Evolutionary conservation across 106 monocot genomes (phyloP).

Genomic region (Ottelia alismoides): DNA sequence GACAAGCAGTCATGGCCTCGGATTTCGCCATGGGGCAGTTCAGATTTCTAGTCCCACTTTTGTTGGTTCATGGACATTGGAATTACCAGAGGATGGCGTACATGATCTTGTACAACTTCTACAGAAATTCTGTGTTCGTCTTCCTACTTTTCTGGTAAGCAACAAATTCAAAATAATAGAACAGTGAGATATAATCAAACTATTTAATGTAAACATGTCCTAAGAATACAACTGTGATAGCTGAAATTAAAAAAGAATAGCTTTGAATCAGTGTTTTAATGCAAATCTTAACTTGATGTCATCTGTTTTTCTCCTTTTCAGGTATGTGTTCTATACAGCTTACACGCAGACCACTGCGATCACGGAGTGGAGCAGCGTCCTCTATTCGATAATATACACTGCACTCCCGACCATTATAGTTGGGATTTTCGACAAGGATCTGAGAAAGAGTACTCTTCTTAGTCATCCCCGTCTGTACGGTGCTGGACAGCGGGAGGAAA

Average conservation of each 20-base stretch:
- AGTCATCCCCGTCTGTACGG: slow-evolving; percentile 85
- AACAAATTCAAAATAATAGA: too few relatives aligned
- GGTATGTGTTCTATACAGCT: slow-evolving; percentile 80
- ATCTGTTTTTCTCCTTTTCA: slow-evolving; percentile 13
- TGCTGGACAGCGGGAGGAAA: slow-evolving; percentile 75
- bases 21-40: slow-evolving; percentile 98
- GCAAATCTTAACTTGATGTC: too few relatives aligned
- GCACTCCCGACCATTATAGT: slow-evolving; percentile 65
- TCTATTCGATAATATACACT: slow-evolving; percentile 69
- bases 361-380: slow-evolving; percentile 56
- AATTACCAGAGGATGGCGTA: slow-evolving; percentile 95
- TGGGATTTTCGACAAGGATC: slow-evolving; percentile 80
- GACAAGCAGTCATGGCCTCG: slow-evolving; percentile 98
- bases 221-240: too few relatives aligned
- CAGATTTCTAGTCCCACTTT: slow-evolving; percentile 91
- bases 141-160: slow-evolving; percentile 84
- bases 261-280: too few relatives aligned
- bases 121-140: slow-evolving; percentile 82
- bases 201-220: too few relatives aligned
- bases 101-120: slow-evolving; percentile 99
- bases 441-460: slow-evolving; percentile 70
- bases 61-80: slow-evolving; percentile 98
- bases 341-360: slow-evolving; percentile 57
- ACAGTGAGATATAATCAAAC: too few relatives aligned
- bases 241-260: too few relatives aligned